Base-by-base conservation (phyloP, 1,284 basidiomycete genomes). In the Cerioporus squamosus region DNA sequence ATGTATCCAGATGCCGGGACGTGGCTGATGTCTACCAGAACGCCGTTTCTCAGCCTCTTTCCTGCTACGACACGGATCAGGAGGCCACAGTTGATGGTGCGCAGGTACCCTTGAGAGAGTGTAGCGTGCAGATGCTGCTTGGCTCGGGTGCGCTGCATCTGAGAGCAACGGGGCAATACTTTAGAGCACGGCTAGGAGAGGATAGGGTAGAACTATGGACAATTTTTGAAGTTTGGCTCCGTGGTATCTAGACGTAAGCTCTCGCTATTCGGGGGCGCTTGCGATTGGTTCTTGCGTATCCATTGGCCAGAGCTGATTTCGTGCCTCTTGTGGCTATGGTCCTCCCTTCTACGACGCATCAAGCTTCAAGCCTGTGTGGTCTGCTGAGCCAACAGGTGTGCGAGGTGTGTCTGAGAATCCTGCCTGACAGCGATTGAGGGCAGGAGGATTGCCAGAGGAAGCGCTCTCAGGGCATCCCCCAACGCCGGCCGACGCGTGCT, bases 161-260 rank as follows among this genome's bases (percentile, higher is more conserved):
- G 44, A 49, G 51, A 12, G 64, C 62, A 9, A 59, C 57, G 2
- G 66, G 64, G 1, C 56, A 75, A 44, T 75, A 73, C 56, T 78
- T 81, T 64, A 74, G 74, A 55, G 71, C 69, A 18, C 67, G 69
- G 39, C 70, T 77, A 22, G 53, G 63, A 29, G 66, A 69, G 44
- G 70, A 76, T 49, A 63, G 71, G 50, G 53, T 66, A 31, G 65
- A 69, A 42, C 66, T 66, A n/a, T 85, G 82, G 81, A 67, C 66
- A 53, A 63, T 85, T 47, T 70, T 78, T 58, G 84, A 82, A 62
- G 66, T 83, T 14, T 84, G 79, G 80, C 59, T 79, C 53, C 72
- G 76, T 56, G 74, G 68, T 3, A 43, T 66, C 40, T 64, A 65
- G 47, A 51, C 26, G 9, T 29, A 29, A 29, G 26, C 9, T 29